phyloP scores from a whole-genome alignment of 2,329 filamentous ascomycete genomes.

The Arachnopeziza araneosa region DNA sequence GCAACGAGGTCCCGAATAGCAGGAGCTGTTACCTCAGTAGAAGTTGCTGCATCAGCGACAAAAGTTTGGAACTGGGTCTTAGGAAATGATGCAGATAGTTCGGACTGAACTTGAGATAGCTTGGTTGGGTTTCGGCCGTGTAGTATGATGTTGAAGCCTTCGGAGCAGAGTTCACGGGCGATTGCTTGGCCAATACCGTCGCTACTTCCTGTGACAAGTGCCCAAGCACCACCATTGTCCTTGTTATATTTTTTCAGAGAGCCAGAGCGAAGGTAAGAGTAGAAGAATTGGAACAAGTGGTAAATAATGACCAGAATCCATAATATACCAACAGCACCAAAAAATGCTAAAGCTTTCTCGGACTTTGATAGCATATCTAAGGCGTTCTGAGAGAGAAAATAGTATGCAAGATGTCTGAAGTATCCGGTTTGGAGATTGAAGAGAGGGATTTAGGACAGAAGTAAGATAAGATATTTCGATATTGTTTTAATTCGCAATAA shows the following conservation, averaged over 20 bases:
- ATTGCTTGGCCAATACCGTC: conserved; percentile 51
- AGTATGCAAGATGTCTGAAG: too few relatives aligned
- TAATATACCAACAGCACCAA: too few relatives aligned
- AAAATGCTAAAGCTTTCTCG: too few relatives aligned
- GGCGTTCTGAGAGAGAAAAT: too few relatives aligned
- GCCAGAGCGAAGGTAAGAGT: conserved; percentile 4
- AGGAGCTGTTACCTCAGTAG: conserved; percentile 25
- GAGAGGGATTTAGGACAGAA: too few relatives aligned
- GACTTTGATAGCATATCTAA: too few relatives aligned
- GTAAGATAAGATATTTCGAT: too few relatives aligned
- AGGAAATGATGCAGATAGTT: conserved; percentile 38
- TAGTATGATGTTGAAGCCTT: conserved; percentile 51
- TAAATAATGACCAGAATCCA: not conserved
- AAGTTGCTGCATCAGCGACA: conserved; percentile 38
- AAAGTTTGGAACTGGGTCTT: conserved; percentile 34
- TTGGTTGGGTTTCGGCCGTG: conserved; percentile 50
- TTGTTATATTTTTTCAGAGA: conserved; percentile 3
- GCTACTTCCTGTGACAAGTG: conserved; percentile 47
- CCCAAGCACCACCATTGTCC: conserved; percentile 32
- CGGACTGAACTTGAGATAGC: conserved; percentile 36
- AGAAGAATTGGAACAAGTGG: conserved; percentile 3
- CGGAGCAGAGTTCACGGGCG: conserved; percentile 43
- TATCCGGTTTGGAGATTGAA: too few relatives aligned
- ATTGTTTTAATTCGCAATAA: too few relatives aligned
- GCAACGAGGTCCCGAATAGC: conserved; percentile 25